A percentile compares a stretch with the other conserved stretches of the same genome.
Conservation (phyloP, 164 flowering plant species). For the Protea cynaroides region DNA sequence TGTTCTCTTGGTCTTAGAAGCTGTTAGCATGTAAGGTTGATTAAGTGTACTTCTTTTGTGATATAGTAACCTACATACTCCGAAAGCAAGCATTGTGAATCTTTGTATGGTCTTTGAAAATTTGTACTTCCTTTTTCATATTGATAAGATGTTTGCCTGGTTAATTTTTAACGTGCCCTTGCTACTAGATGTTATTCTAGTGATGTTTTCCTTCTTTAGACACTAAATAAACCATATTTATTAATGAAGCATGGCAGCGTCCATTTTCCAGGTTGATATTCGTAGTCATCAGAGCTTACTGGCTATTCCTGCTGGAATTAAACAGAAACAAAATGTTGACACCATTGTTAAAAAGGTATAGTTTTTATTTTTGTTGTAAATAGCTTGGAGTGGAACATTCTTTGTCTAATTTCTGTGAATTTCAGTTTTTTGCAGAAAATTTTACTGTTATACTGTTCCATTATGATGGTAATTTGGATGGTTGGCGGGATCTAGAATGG, state of each 20-base stretch:
- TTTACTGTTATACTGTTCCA: conserved; percentile 86
- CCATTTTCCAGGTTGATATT: conserved; percentile 33
- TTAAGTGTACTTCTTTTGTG: too few relatives aligned
- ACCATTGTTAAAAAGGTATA: conserved; percentile 75
- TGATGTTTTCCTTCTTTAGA: background rate
- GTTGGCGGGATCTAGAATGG: conserved; percentile 87
- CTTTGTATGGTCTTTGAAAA: too few relatives aligned
- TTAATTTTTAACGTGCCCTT: too few relatives aligned
- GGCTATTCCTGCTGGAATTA: conserved; percentile 85
- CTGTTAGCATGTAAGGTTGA: too few relatives aligned
- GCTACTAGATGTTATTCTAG: background rate
- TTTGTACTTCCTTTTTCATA: too few relatives aligned
- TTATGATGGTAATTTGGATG: conserved; percentile 81
- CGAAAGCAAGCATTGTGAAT: too few relatives aligned
- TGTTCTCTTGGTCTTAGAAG: too few relatives aligned
- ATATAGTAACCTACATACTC: too few relatives aligned
- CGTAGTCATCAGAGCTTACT: conserved; percentile 47
- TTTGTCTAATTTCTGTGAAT: conserved; percentile 36
- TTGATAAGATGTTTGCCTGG: too few relatives aligned
- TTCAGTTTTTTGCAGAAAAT: conserved; percentile 91
- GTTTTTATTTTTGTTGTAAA: conserved; percentile 2
- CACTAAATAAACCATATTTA: background rate
- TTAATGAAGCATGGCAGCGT: conserved; percentile 3
- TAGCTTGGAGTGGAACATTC: background rate
- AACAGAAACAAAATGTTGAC: conserved; percentile 77